Evolutionary conservation across 1,284 basidiomycete species (phyloP), one percentile per base, ranked within the genome.

Genomic region (Mrakiaceae sp.): DNA sequence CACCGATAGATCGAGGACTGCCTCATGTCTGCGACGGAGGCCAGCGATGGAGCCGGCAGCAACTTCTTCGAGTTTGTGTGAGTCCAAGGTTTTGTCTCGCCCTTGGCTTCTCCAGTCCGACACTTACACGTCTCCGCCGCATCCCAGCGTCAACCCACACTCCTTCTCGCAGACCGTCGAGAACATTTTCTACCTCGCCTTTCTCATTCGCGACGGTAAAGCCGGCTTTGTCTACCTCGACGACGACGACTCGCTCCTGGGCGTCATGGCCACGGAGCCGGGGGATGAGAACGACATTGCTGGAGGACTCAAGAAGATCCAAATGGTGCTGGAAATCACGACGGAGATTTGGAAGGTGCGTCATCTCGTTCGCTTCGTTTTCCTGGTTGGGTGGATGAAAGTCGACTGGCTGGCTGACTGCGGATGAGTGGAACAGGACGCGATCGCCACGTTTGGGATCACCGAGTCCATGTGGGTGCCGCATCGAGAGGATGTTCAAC

Each of bases 111-210:
- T 16, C 6, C 43, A 14, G 42, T 16, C 11, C 58, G 6, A 11
- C 9, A 39, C 51, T 49, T 9, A 39, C 2, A 14, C 10, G 5
- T 14, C 4, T 43, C 51, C 11, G n/a, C 47, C 7, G 3, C 52
- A 39, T 27, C 27, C 3, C 42, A 82, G 93, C 58, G 79, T 94
- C 67, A 93, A 96, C 71, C 92, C 92, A 6, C 75, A 85, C 47
- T 87, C 90, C 70, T 96, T 91, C 71, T 86, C 86, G 0, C 92
- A 96, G 73, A 90, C 90, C 0, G 88, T 96, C 27, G 92, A 96
- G 76, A 96, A 96, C 72, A 79, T 95, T 27, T 96, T 96, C 74
- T 90, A 95, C 71, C 80, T 95, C 2, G 92, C 91, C 0, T 96
- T 96, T 76, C 79, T 94, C 62, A 87, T 96, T 59, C 81, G 88